These are phyloP conservation scores for Chlorencoelia australis DNA, from an alignment of 2,329 filamentous ascomycete species.

Conservation along the genomic window DNA sequence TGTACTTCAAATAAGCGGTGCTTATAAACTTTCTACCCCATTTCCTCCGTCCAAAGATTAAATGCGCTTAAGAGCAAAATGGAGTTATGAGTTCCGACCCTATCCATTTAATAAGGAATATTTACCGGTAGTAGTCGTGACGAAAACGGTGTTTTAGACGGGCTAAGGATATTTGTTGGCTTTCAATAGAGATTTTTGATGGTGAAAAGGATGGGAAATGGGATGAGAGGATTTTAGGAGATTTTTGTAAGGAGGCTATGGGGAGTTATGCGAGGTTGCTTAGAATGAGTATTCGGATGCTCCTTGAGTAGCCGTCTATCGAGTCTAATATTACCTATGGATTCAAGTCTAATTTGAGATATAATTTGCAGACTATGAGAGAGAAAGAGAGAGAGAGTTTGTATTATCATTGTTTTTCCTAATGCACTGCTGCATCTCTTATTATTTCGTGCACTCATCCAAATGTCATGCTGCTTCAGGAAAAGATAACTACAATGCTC, in stretches of 20 bases:
- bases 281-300: background rate
- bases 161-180: slow-evolving; percentile 54
- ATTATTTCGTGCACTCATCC: no score
- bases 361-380: no score
- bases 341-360: no score
- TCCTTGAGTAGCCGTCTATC: no score
- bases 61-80: slow-evolving; percentile 49
- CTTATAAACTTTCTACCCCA: slow-evolving; percentile 51
- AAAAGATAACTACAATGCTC: no score
- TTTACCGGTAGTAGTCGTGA: slow-evolving; percentile 53
- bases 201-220: slow-evolving; percentile 35
- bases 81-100: slow-evolving; percentile 63
- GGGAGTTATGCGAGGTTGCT: slow-evolving; percentile 27
- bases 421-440: no score
- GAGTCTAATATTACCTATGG: no score
- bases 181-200: slow-evolving; percentile 64
- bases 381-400: no score
- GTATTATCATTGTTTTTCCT: no score
- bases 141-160: slow-evolving; percentile 54
- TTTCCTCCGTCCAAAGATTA: slow-evolving; percentile 41
- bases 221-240: slow-evolving; percentile 33
- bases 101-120: slow-evolving; percentile 63
- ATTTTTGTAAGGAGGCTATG: slow-evolving; percentile 42
- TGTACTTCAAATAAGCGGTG: slow-evolving; percentile 65
- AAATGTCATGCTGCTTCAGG: no score